phyloP scores from a whole-genome alignment of 2,329 filamentous ascomycete genomes.

The Xenoacremonium recifei region DNA sequence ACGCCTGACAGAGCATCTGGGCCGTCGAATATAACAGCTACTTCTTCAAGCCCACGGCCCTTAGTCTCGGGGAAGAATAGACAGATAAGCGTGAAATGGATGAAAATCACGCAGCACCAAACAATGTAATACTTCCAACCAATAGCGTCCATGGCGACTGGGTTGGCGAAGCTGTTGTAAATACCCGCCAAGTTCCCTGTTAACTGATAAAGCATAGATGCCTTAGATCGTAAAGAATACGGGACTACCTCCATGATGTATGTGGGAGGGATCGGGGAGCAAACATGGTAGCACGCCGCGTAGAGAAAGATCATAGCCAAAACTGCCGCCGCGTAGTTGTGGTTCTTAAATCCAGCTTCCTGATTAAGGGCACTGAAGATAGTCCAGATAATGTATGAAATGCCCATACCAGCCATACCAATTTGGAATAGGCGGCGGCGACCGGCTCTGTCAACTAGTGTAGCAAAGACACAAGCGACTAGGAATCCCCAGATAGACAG shows the following conservation, averaged over 20 bases:
- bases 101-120: slow-evolving; percentile 7
- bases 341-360: background rate
- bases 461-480: slow-evolving; percentile 32
- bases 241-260: slow-evolving; percentile 27
- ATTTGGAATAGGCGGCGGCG: slow-evolving; percentile 10
- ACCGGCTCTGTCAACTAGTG: slow-evolving; percentile 19
- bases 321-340: slow-evolving; percentile 12
- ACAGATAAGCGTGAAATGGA: slow-evolving; percentile 8
- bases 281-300: slow-evolving; percentile 14
- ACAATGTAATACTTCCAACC: slow-evolving; percentile 18
- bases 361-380: slow-evolving; percentile 18
- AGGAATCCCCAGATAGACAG: slow-evolving; percentile 32
- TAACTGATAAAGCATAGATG: slow-evolving; percentile 8
- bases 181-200: slow-evolving; percentile 6
- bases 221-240: slow-evolving; percentile 11
- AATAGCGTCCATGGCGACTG: slow-evolving; percentile 10
- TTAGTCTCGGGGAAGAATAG: slow-evolving; percentile 15
- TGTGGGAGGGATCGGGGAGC: slow-evolving; percentile 9
- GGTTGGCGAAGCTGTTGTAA: slow-evolving; percentile 13
- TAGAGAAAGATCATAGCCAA: slow-evolving; percentile 5
- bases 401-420: slow-evolving; percentile 8
- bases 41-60: slow-evolving; percentile 14
- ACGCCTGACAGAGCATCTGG: too few species aligned
- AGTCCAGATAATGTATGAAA: slow-evolving; percentile 22
- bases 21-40: slow-evolving; percentile 12